phyloP scores from a whole-genome alignment of 257 asterid species.

The Forsythia suspensa region DNA sequence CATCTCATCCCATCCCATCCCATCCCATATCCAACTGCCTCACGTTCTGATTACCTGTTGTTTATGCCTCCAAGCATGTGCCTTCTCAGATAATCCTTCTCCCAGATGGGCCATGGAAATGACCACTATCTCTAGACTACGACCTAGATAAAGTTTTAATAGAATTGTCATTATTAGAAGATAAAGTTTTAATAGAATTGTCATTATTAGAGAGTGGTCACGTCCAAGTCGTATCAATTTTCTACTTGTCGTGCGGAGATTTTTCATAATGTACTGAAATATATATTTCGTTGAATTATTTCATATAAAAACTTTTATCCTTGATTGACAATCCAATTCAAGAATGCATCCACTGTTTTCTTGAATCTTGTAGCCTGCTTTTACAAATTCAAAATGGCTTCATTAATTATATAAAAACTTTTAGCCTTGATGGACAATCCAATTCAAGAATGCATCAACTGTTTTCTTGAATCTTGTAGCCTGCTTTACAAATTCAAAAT shows the following conservation, averaged over 20 bases:
- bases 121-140: conserved; percentile 18
- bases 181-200: conserved; percentile 31
- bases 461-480: conserved; percentile 39
- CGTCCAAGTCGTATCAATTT: not conserved
- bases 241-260: too few species aligned
- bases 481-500: conserved; percentile 19
- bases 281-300: too few species aligned
- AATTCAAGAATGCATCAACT: conserved; percentile 30
- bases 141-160: conserved; percentile 29
- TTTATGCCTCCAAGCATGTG: conserved; percentile 49
- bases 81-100: conserved; percentile 30
- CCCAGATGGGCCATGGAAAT: conserved; percentile 40
- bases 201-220: conserved; percentile 32
- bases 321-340: not conserved
- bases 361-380: conserved; percentile 34
- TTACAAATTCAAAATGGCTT: conserved; percentile 19
- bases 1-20: too few species aligned
- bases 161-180: conserved; percentile 32
- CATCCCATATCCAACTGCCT: conserved; percentile 38
- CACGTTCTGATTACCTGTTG: conserved; percentile 26
- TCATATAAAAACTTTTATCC: too few species aligned
- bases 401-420: not conserved
- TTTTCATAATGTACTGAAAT: too few species aligned
- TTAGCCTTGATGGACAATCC: not conserved
- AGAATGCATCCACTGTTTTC: conserved; percentile 37